Percentiles rank a stretch among this genome's conserved stretches.
Conservation (phyloP, 1,284 basidiomycete species). For the Lignosus rhinocerotis region DNA sequence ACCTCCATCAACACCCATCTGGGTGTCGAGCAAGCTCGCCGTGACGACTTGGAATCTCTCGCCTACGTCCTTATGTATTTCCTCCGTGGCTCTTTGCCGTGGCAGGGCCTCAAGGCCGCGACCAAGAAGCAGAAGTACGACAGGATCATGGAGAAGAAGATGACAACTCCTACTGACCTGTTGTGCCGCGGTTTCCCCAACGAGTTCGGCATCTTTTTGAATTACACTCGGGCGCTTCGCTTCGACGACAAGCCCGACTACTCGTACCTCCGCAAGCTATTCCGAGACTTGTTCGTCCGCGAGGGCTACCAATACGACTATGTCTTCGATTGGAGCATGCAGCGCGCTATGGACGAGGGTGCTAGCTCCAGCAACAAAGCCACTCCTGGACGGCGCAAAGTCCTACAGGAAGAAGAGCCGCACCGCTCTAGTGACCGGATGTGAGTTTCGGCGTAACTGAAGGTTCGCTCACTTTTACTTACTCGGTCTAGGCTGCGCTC, state of each 20-base stretch:
- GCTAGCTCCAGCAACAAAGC: conserved; percentile 60
- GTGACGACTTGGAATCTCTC: conserved; percentile 94
- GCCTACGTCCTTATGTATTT: conserved; percentile 99
- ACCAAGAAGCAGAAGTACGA: conserved; percentile 99
- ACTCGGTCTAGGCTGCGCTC: conserved; percentile 66
- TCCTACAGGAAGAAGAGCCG: conserved; percentile 77
- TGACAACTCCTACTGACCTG: conserved; percentile 96
- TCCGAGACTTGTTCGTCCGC: conserved; percentile 95
- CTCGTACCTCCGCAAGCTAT: conserved; percentile 96
- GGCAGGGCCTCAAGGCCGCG: conserved; percentile 97
- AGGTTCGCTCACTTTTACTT: conserved; percentile 30
- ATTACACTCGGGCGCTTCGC: conserved; percentile 94
- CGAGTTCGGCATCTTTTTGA: conserved; percentile 97
- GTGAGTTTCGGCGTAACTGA: conserved; percentile 47
- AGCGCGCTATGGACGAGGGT: conserved; percentile 70
- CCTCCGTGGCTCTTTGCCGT: conserved; percentile 92
- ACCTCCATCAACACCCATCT: conserved; percentile 99
- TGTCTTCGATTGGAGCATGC: conserved; percentile 97
- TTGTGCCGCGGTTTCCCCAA: conserved; percentile 97
- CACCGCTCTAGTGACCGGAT: conserved; percentile 77
- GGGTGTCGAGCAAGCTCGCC: conserved; percentile 95
- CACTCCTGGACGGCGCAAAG: conserved; percentile 66
- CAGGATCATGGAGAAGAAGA: conserved; percentile 99
- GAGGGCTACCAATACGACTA: conserved; percentile 99
- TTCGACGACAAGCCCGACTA: conserved; percentile 99